Evolutionary conservation across 257 asterid species (phyloP).

Genomic region (Nicotiana tabacum): DNA sequence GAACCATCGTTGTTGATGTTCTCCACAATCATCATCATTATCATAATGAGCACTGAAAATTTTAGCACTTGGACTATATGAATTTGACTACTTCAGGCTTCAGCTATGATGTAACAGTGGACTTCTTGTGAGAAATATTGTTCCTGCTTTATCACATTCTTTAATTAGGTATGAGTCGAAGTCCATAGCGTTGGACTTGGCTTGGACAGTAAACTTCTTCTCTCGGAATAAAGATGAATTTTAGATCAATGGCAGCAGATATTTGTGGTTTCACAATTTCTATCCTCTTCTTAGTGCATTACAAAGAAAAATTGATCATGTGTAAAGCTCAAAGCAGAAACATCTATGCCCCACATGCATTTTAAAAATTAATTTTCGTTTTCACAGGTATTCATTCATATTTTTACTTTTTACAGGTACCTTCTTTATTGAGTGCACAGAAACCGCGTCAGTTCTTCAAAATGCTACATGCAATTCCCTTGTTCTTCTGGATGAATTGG

Average conservation of each 20-base stretch:
- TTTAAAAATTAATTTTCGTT: constrained; percentile 3
- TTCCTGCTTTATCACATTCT: neutral
- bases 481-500: constrained; percentile 95
- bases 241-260: neutral
- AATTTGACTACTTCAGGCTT: neutral
- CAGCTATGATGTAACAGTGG: neutral
- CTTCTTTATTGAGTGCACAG: constrained; percentile 88
- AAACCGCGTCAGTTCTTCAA: constrained; percentile 85
- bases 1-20: neutral
- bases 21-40: neutral
- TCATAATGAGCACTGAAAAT: neutral
- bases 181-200: neutral
- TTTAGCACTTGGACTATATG: neutral
- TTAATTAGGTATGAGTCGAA: neutral
- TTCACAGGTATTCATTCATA: constrained; percentile 14
- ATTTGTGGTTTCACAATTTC: neutral
- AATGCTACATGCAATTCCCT: constrained; percentile 82
- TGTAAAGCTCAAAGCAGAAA: neutral
- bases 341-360: neutral
- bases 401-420: constrained; percentile 55
- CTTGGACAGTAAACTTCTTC: neutral
- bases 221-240: neutral
- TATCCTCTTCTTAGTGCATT: neutral
- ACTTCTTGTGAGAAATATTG: neutral
- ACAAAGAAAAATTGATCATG: neutral